Evolutionary conservation across 768 basidiomycete species (phyloP).

Genomic region (Phlegmacium glaucopus): DNA sequence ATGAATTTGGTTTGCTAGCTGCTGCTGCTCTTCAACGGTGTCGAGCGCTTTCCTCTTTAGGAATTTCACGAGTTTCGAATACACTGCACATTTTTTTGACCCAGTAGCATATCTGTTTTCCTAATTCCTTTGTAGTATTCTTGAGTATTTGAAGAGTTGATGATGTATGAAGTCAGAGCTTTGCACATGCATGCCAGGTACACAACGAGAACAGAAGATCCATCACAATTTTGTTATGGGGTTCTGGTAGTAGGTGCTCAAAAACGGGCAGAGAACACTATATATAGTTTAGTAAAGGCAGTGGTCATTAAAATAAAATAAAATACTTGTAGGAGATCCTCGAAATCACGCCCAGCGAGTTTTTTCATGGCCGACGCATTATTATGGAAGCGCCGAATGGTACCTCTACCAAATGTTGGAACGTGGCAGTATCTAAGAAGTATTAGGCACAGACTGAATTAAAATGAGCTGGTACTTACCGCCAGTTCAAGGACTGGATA

Average conservation of each 20-base stretch:
- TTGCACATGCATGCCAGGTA: conserved; percentile 32
- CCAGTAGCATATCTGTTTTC: conserved; percentile 6
- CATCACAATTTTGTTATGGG: conserved; percentile 19
- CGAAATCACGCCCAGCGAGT: conserved; percentile 31
- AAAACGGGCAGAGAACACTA: conserved; percentile 30
- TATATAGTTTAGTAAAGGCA: neutral
- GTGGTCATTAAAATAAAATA: neutral
- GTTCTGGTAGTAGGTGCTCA: conserved; percentile 30
- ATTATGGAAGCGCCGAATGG: conserved; percentile 26
- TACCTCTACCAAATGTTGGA: conserved; percentile 20
- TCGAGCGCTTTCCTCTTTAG: too few species aligned
- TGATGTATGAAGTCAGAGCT: conserved; percentile 30
- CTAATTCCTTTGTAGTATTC: conserved; percentile 10
- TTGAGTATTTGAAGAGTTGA: conserved; percentile 25
- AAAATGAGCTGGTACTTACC: conserved; percentile 13
- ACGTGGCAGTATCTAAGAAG: conserved; percentile 17
- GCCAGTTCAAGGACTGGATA: conserved; percentile 19
- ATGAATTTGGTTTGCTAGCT: too few species aligned
- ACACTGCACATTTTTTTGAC: conserved; percentile 5
- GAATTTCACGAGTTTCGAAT: conserved; percentile 3
- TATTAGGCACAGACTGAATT: neutral
- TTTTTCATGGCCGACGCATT: conserved; percentile 31
- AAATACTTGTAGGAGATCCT: conserved; percentile 35
- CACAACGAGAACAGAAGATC: conserved; percentile 24
- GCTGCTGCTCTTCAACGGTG: too few species aligned